Evolutionary conservation across 2,329 filamentous ascomycete genomes (phyloP).

Genomic region (Lecanicillium sp.): DNA sequence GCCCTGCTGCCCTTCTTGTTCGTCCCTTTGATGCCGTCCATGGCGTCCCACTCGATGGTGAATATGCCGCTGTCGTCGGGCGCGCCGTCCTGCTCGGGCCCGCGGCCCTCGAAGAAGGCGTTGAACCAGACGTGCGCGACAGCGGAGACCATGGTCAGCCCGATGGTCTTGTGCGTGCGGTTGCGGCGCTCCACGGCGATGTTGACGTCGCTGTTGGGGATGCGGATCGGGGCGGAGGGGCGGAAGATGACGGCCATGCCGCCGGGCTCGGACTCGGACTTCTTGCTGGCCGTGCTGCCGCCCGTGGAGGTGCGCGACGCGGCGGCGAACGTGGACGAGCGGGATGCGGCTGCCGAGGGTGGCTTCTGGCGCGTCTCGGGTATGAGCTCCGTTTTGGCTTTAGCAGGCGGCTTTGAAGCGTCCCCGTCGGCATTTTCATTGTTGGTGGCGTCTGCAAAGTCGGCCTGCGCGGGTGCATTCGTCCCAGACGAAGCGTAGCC

Average conservation of each 20-base stretch:
- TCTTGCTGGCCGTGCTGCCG: conserved; percentile 19
- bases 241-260: conserved; percentile 74
- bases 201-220: conserved; percentile 82
- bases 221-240: conserved; percentile 58
- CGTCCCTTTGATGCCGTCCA: conserved; percentile 94
- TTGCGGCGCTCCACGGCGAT: conserved; percentile 85
- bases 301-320: neutral
- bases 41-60: conserved; percentile 54
- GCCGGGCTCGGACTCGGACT: conserved; percentile 47
- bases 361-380: neutral
- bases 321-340: neutral
- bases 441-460: conserved; percentile 26
- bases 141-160: conserved; percentile 83
- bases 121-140: conserved; percentile 98
- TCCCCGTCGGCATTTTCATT: conserved; percentile 11
- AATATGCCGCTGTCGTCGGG: conserved; percentile 62
- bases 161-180: conserved; percentile 67
- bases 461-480: conserved; percentile 33
- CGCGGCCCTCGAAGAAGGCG: conserved; percentile 79
- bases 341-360: neutral
- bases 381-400: conserved; percentile 2
- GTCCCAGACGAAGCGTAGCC: conserved; percentile 27
- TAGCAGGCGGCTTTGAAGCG: neutral
- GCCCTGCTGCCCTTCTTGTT: conserved; percentile 74
- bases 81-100: conserved; percentile 60